A percentile compares a stretch with the other conserved stretches of the same genome.
phyloP scores from a whole-genome alignment of 2,329 filamentous ascomycete species.

The Talaromyces sp. region DNA sequence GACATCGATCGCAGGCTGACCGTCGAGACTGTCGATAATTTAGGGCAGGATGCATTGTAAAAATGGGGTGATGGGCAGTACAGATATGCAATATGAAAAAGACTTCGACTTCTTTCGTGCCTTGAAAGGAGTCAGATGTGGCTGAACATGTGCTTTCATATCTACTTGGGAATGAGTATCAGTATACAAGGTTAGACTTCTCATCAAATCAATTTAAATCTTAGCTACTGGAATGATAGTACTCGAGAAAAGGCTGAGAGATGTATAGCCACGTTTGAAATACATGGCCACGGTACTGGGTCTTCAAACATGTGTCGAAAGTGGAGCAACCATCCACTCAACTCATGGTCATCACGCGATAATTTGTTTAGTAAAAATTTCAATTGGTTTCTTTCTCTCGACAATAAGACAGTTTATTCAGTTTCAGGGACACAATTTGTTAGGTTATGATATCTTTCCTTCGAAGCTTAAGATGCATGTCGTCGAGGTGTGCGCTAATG shows the following conservation, averaged over 20 bases:
- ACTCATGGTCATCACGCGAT: neutral
- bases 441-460: too few species aligned
- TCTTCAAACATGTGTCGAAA: constrained; percentile 1
- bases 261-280: constrained; percentile 13
- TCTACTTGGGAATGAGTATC: neutral
- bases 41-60: constrained; percentile 18
- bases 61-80: too few species aligned
- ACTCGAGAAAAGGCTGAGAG: constrained; percentile 1
- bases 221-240: constrained; percentile 6
- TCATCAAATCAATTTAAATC: constrained; percentile 6
- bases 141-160: constrained; percentile 1
- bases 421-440: too few species aligned
- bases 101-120: neutral
- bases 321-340: neutral
- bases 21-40: constrained; percentile 27
- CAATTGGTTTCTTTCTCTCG: neutral
- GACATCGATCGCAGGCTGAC: constrained; percentile 28
- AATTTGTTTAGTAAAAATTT: neutral
- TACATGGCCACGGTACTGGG: neutral
- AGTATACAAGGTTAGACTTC: neutral
- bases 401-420: too few species aligned
- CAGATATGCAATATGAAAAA: too few species aligned
- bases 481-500: too few species aligned
- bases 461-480: too few species aligned
- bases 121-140: neutral